Conservation (phyloP, 2,329 filamentous ascomycete genomes). For the Neurospora crassa region DNA sequence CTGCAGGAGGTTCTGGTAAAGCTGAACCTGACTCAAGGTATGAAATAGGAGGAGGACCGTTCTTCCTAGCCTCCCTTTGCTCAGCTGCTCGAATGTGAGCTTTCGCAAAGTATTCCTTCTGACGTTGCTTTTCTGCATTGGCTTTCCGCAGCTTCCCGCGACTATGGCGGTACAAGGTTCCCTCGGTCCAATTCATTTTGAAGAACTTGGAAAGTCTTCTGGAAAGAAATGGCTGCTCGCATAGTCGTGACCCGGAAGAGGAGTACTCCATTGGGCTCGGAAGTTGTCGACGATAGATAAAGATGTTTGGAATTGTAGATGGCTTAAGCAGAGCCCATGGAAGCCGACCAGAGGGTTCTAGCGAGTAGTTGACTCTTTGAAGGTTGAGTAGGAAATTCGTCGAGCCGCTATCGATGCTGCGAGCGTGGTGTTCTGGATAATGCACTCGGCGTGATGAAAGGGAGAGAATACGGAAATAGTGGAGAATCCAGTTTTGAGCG, state of each 20-base stretch:
- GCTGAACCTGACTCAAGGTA: constrained; percentile 10
- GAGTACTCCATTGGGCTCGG: background rate
- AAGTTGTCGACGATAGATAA: background rate
- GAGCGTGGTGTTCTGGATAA: background rate
- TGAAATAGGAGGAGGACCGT: constrained; percentile 24
- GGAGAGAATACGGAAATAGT: background rate
- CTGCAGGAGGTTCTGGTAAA: background rate
- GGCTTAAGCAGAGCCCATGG: background rate
- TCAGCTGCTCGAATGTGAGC: constrained; percentile 26
- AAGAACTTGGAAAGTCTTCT: background rate
- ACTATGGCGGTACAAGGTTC: constrained; percentile 33
- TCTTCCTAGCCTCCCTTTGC: constrained; percentile 16
- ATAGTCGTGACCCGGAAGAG: background rate
- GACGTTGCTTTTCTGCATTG: constrained; percentile 24
- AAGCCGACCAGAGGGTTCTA: background rate
- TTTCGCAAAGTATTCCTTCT: constrained; percentile 38
- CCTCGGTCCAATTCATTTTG: constrained; percentile 43
- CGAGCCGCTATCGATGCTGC: background rate
- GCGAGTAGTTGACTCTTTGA: background rate
- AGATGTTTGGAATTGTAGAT: background rate
- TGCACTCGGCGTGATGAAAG: background rate
- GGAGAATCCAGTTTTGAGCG: background rate
- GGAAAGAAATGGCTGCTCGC: background rate
- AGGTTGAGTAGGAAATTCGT: background rate
- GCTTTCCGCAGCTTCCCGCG: constrained; percentile 25